A percentile compares a stretch with the other conserved stretches of the same genome.
phyloP scores from a whole-genome alignment of 1,284 basidiomycete species.

The Taiwanofungus camphoratus region DNA sequence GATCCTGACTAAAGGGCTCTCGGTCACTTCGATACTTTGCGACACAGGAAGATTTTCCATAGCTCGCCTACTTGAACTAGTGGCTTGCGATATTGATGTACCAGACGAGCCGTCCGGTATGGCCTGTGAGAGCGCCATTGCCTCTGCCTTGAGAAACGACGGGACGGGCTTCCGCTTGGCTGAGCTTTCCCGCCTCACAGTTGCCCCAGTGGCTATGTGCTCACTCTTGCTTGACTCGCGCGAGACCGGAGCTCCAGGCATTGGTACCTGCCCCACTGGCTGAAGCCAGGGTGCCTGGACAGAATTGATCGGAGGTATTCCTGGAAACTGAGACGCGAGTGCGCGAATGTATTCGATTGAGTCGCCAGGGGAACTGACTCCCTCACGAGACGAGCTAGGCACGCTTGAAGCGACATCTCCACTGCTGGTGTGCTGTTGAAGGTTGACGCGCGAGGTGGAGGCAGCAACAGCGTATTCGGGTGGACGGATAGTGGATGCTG shows the following conservation, averaged over 20 bases:
- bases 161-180: not conserved
- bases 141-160: too few species aligned
- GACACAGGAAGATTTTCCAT: too few species aligned
- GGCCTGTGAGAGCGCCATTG: too few species aligned
- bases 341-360: constrained; percentile 40
- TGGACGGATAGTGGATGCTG: constrained; percentile 1
- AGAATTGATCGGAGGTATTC: constrained; percentile 32
- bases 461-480: not conserved
- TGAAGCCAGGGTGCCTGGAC: not conserved
- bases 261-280: not conserved
- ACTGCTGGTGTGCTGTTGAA: too few species aligned
- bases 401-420: too few species aligned
- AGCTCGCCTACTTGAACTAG: too few species aligned
- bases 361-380: constrained; percentile 27
- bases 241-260: not conserved
- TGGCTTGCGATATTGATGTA: too few species aligned
- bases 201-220: not conserved
- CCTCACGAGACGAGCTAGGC: too few species aligned
- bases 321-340: constrained; percentile 48
- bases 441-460: not conserved
- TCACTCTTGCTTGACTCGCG: not conserved
- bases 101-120: too few species aligned
- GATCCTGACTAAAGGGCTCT: too few species aligned
- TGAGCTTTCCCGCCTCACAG: not conserved
- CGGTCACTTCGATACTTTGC: too few species aligned